phyloP scores from a whole-genome alignment of 257 asterid genomes.

The Echium plantagineum region DNA sequence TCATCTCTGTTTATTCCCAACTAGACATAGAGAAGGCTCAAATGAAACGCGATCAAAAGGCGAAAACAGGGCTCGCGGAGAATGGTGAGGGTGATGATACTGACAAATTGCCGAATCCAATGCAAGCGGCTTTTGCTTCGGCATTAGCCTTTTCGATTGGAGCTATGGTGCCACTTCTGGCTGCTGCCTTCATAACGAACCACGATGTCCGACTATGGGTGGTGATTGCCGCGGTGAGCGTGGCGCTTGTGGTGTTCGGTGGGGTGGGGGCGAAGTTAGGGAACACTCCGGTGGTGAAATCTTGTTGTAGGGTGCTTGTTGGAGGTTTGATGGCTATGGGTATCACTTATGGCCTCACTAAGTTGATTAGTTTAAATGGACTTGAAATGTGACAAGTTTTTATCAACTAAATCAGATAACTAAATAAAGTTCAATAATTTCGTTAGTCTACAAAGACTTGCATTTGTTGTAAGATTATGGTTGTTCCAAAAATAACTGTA shows the following conservation, averaged over 20 bases:
- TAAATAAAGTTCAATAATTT: no score
- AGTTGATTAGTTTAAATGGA: constrained; percentile 17
- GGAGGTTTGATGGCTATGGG: constrained; percentile 74
- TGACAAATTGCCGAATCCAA: constrained; percentile 28
- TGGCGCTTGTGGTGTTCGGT: constrained; percentile 38
- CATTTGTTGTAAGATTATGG: no score
- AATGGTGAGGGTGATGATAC: not conserved
- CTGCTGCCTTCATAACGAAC: constrained; percentile 34
- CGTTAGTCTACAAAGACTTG: no score
- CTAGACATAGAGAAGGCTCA: constrained; percentile 40
- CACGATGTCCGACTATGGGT: constrained; percentile 28
- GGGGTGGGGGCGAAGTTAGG: constrained; percentile 45
- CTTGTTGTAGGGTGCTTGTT: constrained; percentile 38
- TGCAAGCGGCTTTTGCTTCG: constrained; percentile 40
- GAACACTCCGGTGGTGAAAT: constrained; percentile 31
- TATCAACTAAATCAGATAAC: no score
- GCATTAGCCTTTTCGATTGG: constrained; percentile 35
- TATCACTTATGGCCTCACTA: constrained; percentile 40
- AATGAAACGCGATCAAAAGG: constrained; percentile 16
- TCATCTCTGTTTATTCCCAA: constrained; percentile 41
- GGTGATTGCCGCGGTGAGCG: constrained; percentile 28
- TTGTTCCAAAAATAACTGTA: no score
- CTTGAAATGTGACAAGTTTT: constrained; percentile 3
- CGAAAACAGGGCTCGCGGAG: not conserved
- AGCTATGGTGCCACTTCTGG: constrained; percentile 43